These are phyloP conservation scores for Lachancea fermentati DNA, from an alignment of 805 yeast genomes.

Conservation along the genomic window DNA sequence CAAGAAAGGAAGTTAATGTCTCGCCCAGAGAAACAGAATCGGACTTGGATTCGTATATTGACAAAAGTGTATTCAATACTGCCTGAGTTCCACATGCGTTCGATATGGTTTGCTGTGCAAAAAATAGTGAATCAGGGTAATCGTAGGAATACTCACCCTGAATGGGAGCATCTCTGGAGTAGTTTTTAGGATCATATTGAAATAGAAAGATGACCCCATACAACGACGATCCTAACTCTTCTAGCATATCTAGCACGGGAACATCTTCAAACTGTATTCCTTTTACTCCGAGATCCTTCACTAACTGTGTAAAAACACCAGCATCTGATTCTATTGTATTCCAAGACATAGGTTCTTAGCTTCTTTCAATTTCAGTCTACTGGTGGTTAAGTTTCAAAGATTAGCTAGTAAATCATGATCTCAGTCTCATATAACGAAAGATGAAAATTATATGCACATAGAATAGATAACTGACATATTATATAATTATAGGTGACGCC, in stretches of 20 bases:
- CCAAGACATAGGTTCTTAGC: slow-evolving; percentile 35
- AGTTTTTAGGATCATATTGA: slow-evolving; percentile 40
- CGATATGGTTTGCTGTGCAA: slow-evolving; percentile 58
- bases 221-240: slow-evolving; percentile 37
- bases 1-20: slow-evolving; percentile 42
- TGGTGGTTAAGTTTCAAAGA: not conserved
- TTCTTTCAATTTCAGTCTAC: not conserved
- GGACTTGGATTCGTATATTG: slow-evolving; percentile 30
- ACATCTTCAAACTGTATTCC: slow-evolving; percentile 51
- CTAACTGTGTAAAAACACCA: slow-evolving; percentile 58
- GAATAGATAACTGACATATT: not conserved
- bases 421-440: not conserved
- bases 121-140: slow-evolving; percentile 39
- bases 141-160: slow-evolving; percentile 40
- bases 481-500: too few relatives aligned
- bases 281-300: slow-evolving; percentile 48
- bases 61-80: slow-evolving; percentile 48
- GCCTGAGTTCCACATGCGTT: slow-evolving; percentile 77
- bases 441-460: not conserved
- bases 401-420: too few relatives aligned
- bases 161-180: slow-evolving; percentile 36
- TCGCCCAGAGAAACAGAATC: slow-evolving; percentile 42
- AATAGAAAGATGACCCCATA: slow-evolving; percentile 60
- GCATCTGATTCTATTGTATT: slow-evolving; percentile 64
- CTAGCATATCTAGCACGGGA: slow-evolving; percentile 41